These are phyloP conservation scores for Alternaria burnsii DNA, from an alignment of 2,329 filamentous ascomycete genomes.

Conservation along the genomic window DNA sequence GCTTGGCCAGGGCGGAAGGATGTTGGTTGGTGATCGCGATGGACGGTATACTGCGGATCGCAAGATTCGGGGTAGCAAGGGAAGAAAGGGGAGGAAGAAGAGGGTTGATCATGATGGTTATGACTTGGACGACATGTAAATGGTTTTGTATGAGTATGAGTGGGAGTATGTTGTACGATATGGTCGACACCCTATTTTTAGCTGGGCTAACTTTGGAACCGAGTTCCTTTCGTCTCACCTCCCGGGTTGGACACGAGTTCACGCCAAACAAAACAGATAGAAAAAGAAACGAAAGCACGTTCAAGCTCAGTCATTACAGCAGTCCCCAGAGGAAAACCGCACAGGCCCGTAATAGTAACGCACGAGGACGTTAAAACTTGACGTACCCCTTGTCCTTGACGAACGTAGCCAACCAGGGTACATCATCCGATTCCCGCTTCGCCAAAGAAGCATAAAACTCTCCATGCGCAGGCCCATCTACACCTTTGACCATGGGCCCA, in stretches of 20 bases:
- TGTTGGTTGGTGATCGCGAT: constrained; percentile 39
- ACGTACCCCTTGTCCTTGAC: neutral
- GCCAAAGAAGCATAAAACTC: constrained; percentile 48
- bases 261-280: neutral
- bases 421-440: constrained; percentile 18
- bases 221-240: neutral
- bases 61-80: constrained; percentile 50
- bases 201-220: neutral
- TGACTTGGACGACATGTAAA: constrained; percentile 31
- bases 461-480: constrained; percentile 48
- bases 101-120: constrained; percentile 13
- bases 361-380: neutral
- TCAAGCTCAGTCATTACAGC: neutral
- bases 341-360: neutral
- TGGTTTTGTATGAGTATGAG: neutral
- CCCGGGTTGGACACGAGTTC: neutral
- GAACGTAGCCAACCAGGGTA: neutral
- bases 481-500: constrained; percentile 24
- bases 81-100: constrained; percentile 52
- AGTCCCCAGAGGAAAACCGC: neutral
- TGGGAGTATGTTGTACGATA: constrained; percentile 8
- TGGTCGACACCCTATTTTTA: neutral
- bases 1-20: constrained; percentile 29
- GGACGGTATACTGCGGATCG: constrained; percentile 44
- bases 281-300: neutral